Evolutionary conservation across 768 basidiomycete genomes (phyloP).

Genomic region (Agaricus subrufescens): DNA sequence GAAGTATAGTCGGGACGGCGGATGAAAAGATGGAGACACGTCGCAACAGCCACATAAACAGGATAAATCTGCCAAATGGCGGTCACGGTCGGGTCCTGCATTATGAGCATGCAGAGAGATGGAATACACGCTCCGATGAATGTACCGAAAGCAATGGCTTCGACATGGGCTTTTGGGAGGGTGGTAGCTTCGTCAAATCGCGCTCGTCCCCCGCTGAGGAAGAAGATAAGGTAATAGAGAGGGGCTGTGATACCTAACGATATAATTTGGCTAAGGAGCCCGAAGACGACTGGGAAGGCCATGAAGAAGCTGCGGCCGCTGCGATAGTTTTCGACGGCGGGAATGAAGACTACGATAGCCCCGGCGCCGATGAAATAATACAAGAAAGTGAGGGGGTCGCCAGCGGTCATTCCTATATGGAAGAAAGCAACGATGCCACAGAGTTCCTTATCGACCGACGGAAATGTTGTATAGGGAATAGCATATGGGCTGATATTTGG

Average conservation of each 20-base stretch:
- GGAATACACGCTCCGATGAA: slow-evolving; percentile 42
- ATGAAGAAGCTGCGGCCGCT: slow-evolving; percentile 28
- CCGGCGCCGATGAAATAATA: slow-evolving; percentile 32
- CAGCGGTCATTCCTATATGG: slow-evolving; percentile 32
- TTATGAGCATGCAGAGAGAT: slow-evolving; percentile 36
- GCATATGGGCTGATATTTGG: slow-evolving; percentile 24
- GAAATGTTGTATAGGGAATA: slow-evolving; percentile 33
- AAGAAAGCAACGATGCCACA: slow-evolving; percentile 47
- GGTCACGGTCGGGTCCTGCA: slow-evolving; percentile 38
- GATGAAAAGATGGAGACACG: slow-evolving; percentile 32
- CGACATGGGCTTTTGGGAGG: slow-evolving; percentile 38
- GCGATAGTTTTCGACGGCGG: slow-evolving; percentile 40
- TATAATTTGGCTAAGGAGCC: slow-evolving; percentile 34
- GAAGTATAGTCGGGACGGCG: slow-evolving; percentile 28
- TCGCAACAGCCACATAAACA: slow-evolving; percentile 37
- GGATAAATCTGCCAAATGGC: slow-evolving; percentile 55
- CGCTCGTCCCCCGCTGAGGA: slow-evolving; percentile 29
- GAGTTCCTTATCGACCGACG: slow-evolving; percentile 30
- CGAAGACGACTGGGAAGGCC: slow-evolving; percentile 36
- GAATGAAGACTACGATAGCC: slow-evolving; percentile 34
- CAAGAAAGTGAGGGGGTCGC: slow-evolving; percentile 24
- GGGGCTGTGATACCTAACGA: slow-evolving; percentile 42
- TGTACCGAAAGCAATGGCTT: slow-evolving; percentile 48
- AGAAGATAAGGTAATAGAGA: slow-evolving; percentile 43
- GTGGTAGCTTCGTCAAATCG: slow-evolving; percentile 16